A percentile compares a stretch with the other conserved stretches of the same genome.
These are phyloP conservation scores for Chaetoceros muelleri DNA, from an alignment of 108 stramenopile species.

Conservation along the genomic window DNA sequence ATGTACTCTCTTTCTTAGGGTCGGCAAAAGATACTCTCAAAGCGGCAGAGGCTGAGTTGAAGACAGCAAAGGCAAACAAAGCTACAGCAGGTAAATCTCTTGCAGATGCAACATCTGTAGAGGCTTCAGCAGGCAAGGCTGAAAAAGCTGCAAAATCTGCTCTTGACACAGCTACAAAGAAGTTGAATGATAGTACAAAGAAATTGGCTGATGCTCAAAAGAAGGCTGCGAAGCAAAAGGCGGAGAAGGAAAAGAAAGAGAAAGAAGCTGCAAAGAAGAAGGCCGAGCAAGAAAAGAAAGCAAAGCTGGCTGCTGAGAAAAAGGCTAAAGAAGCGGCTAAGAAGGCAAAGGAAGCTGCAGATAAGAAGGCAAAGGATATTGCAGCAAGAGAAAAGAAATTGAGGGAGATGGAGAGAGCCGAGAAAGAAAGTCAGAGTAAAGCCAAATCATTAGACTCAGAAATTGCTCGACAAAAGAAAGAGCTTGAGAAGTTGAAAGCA, in stretches of 20 bases:
- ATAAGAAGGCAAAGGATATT: not conserved
- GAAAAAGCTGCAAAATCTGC: not conserved
- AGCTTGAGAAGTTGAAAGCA: no score
- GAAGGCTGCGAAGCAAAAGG: slow-evolving; percentile 2
- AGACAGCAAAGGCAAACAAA: not conserved
- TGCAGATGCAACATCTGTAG: not conserved
- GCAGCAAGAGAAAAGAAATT: not conserved
- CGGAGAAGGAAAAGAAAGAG: not conserved
- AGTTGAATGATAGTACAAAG: not conserved
- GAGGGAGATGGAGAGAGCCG: not conserved
- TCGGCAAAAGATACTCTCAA: not conserved
- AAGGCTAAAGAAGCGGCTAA: slow-evolving; percentile 1
- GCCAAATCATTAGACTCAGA: not conserved
- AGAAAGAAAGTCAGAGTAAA: not conserved
- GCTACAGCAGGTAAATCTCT: not conserved
- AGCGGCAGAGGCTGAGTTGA: not conserved
- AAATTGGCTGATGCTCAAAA: not conserved
- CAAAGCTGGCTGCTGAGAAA: not conserved
- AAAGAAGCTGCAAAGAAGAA: not conserved
- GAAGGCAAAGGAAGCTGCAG: slow-evolving; percentile 2
- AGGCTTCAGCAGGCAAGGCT: not conserved
- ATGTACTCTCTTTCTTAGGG: not conserved
- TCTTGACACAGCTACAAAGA: not conserved
- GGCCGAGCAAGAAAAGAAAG: not conserved
- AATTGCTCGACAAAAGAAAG: not conserved